Evolutionary conservation across 2,329 filamentous ascomycete genomes (phyloP), one percentile per base, ranked within the genome.

Genomic region (Sclerotinia borealis): DNA sequence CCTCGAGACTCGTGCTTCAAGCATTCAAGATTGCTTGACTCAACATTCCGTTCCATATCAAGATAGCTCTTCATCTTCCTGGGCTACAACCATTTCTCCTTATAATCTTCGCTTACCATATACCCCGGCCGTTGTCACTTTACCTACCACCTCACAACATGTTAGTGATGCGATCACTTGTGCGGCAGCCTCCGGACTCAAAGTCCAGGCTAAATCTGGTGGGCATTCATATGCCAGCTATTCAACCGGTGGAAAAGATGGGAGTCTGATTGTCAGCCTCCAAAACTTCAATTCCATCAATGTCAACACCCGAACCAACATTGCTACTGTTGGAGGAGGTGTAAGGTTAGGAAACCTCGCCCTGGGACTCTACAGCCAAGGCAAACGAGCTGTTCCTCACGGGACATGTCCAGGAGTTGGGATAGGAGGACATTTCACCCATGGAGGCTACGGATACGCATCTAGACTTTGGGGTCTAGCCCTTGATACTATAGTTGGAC

Each of bases 221-320:
- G 83, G 83, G 0, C 83, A 85, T 70, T 81, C 79, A 39, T 85
- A 83, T 71, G 83, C 75, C 0, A 82, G 80, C 41, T 81, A 45
- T 31, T 70, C 68, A 4, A 68, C 45, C 0, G 82, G 83, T 2
- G 84, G 83, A 19, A 74, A 76, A 8, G 76, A 83, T 67, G 83
- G 82, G 25, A 77, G 75, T 19, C 72, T 86, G 8, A 78, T 82
- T 63, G 76, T 87, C 66, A 83, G 86, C 68, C 73, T 87, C 63
- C 70, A 77, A 61, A 80, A 83, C 47, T 75, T 87, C 41, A 76
- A 83, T 62, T 66, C 77, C 39, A 83, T 87, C 68, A 74, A 71
- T 36, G 82, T 87, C 75, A 77, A 87, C 66, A 37, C 60, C 47
- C 63, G 58, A 39, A 66, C 66, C n/a, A 54, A 50, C 8, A 65